Evolutionary conservation across 2,329 filamentous ascomycete genomes (phyloP).

Genomic region (Diaporthe destruens): DNA sequence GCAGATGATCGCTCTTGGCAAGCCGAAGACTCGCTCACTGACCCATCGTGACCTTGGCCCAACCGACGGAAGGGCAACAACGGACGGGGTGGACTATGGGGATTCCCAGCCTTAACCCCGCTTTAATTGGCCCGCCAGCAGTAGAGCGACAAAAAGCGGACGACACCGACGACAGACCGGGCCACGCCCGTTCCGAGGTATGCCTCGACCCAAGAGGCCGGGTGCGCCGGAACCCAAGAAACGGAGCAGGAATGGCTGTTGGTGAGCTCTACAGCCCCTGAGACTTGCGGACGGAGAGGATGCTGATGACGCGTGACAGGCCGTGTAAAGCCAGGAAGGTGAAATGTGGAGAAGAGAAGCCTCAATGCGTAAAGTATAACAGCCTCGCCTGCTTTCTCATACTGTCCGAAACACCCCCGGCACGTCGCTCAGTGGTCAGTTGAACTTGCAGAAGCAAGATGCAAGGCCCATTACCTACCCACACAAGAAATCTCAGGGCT

Average conservation of each 20-base stretch:
- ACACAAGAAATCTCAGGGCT: background rate
- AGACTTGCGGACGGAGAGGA: background rate
- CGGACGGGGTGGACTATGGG: constrained; percentile 39
- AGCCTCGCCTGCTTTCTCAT: constrained; percentile 41
- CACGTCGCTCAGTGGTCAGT: background rate
- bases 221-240: constrained; percentile 74
- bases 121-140: constrained; percentile 40
- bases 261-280: constrained; percentile 57
- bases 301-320: constrained; percentile 58
- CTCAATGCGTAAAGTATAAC: constrained; percentile 73
- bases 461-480: background rate
- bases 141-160: constrained; percentile 30
- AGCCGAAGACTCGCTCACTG: background rate
- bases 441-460: background rate
- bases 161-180: constrained; percentile 34
- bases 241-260: constrained; percentile 77
- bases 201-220: constrained; percentile 76
- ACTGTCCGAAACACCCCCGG: background rate
- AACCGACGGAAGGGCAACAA: constrained; percentile 18
- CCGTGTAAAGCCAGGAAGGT: constrained; percentile 80
- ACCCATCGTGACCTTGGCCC: constrained; percentile 19
- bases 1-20: constrained; percentile 5
- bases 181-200: constrained; percentile 47
- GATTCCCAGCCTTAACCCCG: constrained; percentile 38
- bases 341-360: constrained; percentile 85